These are phyloP conservation scores for Mortierella sp. DNA, from an alignment of 371 early-diverging fungal species.

Conservation along the genomic window DNA sequence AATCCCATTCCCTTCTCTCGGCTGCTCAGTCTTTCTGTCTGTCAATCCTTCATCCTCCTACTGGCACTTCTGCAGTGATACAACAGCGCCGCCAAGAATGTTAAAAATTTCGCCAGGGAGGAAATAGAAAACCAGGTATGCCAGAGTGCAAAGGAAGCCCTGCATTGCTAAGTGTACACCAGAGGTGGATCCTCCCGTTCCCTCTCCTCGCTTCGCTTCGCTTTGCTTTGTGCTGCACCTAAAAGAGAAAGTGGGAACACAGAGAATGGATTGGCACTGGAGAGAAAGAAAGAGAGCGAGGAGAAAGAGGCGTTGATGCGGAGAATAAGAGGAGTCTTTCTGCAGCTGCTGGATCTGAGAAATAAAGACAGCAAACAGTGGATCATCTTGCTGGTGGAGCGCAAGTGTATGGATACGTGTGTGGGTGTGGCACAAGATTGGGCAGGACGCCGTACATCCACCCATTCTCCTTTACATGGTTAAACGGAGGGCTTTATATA, in stretches of 20 bases:
- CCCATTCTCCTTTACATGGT: no score
- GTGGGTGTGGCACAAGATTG: neutral
- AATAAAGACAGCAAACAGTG: neutral
- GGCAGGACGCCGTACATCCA: no score
- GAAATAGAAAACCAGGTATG: no score
- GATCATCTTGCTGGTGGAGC: neutral
- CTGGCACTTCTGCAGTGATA: no score
- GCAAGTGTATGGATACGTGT: neutral
- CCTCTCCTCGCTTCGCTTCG: no score
- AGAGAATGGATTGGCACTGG: neutral
- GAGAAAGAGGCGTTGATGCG: neutral
- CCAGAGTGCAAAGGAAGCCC: neutral
- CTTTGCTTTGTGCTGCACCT: no score
- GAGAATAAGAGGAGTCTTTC: neutral
- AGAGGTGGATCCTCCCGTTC: neutral
- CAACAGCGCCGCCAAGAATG: no score
- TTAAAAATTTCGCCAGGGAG: no score
- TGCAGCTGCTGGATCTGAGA: neutral
- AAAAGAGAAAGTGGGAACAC: neutral
- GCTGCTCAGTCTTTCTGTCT: no score
- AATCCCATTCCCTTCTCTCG: no score
- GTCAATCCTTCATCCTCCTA: no score
- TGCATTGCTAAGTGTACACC: conserved; percentile 1
- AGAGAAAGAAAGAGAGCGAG: neutral
- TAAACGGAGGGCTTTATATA: no score